Conservation (phyloP, 371 early-diverging fungal genomes). For the Homolaphlyctis polyrhiza region DNA sequence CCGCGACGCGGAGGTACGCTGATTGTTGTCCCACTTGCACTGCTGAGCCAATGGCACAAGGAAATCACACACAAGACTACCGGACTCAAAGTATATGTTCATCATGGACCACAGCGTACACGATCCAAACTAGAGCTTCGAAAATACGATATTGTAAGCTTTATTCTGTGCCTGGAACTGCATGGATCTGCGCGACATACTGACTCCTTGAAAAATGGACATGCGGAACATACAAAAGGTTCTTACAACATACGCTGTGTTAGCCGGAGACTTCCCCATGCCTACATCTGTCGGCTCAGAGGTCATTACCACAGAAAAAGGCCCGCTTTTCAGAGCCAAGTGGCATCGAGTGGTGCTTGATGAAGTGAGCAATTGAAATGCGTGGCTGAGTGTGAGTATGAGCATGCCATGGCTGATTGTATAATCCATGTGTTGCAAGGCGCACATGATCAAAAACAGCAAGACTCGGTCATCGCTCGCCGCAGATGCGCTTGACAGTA, state of each 20-base stretch:
- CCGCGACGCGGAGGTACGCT: constrained; percentile 11
- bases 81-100: neutral
- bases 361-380: too few species aligned
- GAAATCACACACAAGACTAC: constrained; percentile 20
- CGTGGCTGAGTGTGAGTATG: too few species aligned
- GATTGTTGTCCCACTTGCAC: constrained; percentile 27
- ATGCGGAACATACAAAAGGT: too few species aligned
- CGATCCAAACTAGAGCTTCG: neutral
- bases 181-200: too few species aligned
- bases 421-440: too few species aligned
- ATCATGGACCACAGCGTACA: constrained; percentile 1
- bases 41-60: constrained; percentile 25
- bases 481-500: constrained; percentile 14
- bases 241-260: constrained; percentile 2
- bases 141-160: neutral
- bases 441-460: constrained; percentile 39
- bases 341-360: constrained; percentile 17
- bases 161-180: too few species aligned
- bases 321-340: constrained; percentile 12
- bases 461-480: constrained; percentile 19
- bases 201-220: too few species aligned
- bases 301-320: too few species aligned
- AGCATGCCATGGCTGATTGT: too few species aligned
- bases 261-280: too few species aligned
- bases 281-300: too few species aligned